Evolutionary conservation across 2,329 filamentous ascomycete genomes (phyloP).

Genomic region (Thermothelomyces thermophilus): DNA sequence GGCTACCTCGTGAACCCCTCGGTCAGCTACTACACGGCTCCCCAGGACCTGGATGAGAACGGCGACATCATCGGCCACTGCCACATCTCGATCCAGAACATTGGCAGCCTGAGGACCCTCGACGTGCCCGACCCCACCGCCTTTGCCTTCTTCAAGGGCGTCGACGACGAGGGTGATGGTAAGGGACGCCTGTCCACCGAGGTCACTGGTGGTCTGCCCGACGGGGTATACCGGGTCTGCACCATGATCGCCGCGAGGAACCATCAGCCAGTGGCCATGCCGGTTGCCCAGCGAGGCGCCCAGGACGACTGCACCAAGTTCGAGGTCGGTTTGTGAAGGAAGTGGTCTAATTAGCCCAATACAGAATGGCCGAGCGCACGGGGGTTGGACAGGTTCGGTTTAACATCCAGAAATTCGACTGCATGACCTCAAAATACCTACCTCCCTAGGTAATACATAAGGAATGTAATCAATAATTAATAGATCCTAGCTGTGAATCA

Average conservation of each 20-base stretch:
- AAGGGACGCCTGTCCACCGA: conserved; percentile 39
- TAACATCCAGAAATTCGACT: no score
- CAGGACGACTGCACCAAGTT: conserved; percentile 49
- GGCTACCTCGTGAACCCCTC: conserved; percentile 50
- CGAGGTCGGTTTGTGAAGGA: conserved; percentile 29
- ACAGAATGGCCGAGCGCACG: no score
- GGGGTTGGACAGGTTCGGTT: no score
- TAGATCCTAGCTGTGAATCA: no score
- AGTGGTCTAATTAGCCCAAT: no score
- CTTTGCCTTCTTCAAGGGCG: conserved; percentile 53
- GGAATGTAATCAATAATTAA: no score
- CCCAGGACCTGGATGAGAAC: conserved; percentile 41
- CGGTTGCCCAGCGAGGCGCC: conserved; percentile 47
- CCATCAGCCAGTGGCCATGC: conserved; percentile 54
- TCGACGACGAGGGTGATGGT: conserved; percentile 45
- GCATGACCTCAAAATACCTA: no score
- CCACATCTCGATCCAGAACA: conserved; percentile 46
- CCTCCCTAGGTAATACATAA: no score
- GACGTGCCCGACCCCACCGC: conserved; percentile 32
- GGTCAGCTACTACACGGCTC: conserved; percentile 48
- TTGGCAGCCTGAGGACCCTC: conserved; percentile 31
- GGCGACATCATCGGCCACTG: conserved; percentile 39
- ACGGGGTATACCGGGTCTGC: conserved; percentile 45
- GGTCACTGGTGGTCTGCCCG: conserved; percentile 40
- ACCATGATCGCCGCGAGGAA: conserved; percentile 45